Evolutionary conservation across 805 yeast species (phyloP).

Genomic region (Helenozyma baotianmanensis): DNA sequence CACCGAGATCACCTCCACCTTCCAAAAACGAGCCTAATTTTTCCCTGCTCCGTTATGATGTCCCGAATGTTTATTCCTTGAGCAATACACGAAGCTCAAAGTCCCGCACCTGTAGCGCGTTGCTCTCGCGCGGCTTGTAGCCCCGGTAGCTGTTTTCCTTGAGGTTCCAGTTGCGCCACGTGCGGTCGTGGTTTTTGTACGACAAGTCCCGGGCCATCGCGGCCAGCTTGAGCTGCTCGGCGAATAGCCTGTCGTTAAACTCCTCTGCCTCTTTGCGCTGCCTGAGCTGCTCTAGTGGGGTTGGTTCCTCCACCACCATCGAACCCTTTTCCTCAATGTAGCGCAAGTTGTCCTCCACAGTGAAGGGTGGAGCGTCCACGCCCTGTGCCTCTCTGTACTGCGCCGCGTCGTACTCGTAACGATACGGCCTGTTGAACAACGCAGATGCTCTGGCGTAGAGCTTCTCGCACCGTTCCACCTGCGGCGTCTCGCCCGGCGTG

Average conservation of each 20-base stretch:
- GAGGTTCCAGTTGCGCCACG: too few relatives aligned
- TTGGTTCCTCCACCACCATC: too few relatives aligned
- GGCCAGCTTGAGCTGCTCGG: constrained; percentile 7
- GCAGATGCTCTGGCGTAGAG: constrained; percentile 22
- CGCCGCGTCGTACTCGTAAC: constrained; percentile 24
- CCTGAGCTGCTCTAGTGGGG: not conserved
- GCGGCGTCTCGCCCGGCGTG: constrained; percentile 1
- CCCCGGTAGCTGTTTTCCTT: too few relatives aligned
- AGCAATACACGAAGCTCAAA: too few relatives aligned
- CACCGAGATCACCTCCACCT: constrained; percentile 61
- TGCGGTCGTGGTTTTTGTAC: too few relatives aligned
- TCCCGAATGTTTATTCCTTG: too few relatives aligned
- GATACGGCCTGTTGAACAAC: constrained; percentile 22
- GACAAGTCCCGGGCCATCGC: constrained; percentile 6
- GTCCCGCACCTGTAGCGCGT: not conserved
- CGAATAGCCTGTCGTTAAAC: constrained; percentile 7
- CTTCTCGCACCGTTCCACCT: constrained; percentile 7
- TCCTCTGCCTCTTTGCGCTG: constrained; percentile 2
- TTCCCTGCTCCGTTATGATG: too few relatives aligned
- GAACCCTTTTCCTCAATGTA: constrained; percentile 4
- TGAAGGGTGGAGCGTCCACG: constrained; percentile 10
- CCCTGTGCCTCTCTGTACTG: constrained; percentile 5
- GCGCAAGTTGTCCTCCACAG: constrained; percentile 7
- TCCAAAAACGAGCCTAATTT: constrained; percentile 33
- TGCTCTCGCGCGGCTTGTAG: too few relatives aligned